Conservation (phyloP, 164 flowering plant species). For the Magnolia kwangsiensis region DNA sequence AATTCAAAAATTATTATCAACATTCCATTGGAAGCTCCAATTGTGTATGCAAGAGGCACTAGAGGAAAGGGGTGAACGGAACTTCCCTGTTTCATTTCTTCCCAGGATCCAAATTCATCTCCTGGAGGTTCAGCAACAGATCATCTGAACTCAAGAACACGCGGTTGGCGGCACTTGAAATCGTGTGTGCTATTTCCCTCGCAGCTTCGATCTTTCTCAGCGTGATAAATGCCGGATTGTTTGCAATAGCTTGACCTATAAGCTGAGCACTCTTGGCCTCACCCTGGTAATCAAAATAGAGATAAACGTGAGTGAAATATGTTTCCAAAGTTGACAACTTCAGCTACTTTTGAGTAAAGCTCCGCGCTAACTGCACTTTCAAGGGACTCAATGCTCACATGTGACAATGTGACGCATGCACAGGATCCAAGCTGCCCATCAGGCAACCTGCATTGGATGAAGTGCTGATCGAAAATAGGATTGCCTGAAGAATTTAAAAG, state of each 20-base stretch:
- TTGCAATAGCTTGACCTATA: slow-evolving; percentile 56
- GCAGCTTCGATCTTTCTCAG: slow-evolving; percentile 60
- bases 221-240: slow-evolving; percentile 57
- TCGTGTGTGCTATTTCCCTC: slow-evolving; percentile 47
- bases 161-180: slow-evolving; percentile 37
- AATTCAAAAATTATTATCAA: neutral
- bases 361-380: too few species aligned
- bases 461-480: too few species aligned
- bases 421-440: too few species aligned
- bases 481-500: too few species aligned
- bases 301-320: neutral
- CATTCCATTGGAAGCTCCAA: neutral
- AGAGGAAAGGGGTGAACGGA: neutral
- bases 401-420: too few species aligned
- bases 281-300: slow-evolving; percentile 35
- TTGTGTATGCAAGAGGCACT: neutral
- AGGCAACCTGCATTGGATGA: too few species aligned
- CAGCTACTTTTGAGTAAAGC: neutral
- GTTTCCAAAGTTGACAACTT: neutral
- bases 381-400: too few species aligned
- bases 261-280: slow-evolving; percentile 66
- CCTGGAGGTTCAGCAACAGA: slow-evolving; percentile 53
- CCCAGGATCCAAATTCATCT: slow-evolving; percentile 27
- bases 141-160: slow-evolving; percentile 43
- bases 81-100: slow-evolving; percentile 13